phyloP scores from a whole-genome alignment of 192 early-diverging fungal genomes.

The Podila verticillata region DNA sequence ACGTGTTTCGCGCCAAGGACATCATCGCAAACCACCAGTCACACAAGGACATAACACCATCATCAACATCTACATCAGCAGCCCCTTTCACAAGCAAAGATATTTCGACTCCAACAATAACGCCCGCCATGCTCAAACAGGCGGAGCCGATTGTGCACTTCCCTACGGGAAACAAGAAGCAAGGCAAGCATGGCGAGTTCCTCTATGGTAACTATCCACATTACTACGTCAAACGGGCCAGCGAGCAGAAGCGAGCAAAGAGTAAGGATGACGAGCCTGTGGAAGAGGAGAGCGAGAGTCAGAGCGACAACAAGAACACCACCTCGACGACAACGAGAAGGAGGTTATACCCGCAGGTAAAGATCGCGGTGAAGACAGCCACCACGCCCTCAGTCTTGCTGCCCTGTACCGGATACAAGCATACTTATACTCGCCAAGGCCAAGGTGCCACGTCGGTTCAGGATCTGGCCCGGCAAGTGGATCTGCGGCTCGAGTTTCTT shows the following conservation, averaged over 20 bases:
- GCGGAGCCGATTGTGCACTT: not conserved
- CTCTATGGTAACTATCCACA: slow-evolving; percentile 66
- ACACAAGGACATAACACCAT: not conserved
- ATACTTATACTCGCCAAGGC: too few species aligned
- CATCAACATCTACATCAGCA: not conserved
- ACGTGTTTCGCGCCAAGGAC: not conserved
- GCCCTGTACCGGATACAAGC: not conserved
- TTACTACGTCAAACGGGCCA: slow-evolving; percentile 57
- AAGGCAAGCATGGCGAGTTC: not conserved
- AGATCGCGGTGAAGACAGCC: not conserved
- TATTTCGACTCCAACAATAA: too few species aligned
- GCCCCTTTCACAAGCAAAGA: not conserved
- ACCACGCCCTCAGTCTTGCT: not conserved
- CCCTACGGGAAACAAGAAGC: not conserved
- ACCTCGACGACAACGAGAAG: not conserved
- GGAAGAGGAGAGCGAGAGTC: not conserved
- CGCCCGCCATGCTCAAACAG: not conserved
- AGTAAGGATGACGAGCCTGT: too few species aligned
- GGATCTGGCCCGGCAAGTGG: slow-evolving; percentile 44
- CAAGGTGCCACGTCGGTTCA: slow-evolving; percentile 6
- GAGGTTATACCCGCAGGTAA: not conserved
- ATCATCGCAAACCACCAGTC: not conserved
- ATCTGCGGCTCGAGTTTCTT: slow-evolving; percentile 69
- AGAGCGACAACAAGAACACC: not conserved
- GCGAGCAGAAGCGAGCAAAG: not conserved